phyloP scores from a whole-genome alignment of 306 rosid genomes.

The Prunus armeniaca region DNA sequence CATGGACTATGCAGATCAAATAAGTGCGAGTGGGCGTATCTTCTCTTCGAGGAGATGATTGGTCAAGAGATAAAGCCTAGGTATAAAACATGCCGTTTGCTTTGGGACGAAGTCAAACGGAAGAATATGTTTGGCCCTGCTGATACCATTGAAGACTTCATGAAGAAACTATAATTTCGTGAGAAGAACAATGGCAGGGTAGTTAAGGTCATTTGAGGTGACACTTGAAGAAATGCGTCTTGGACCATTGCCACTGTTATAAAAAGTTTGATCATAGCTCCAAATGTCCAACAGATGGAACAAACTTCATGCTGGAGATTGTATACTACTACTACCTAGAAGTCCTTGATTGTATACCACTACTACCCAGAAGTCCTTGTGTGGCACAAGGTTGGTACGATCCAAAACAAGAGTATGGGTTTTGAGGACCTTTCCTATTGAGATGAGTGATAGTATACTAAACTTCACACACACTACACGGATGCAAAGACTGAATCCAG shows the following conservation, averaged over 20 bases:
- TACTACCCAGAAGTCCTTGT: too few relatives aligned
- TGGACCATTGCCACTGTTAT: neutral
- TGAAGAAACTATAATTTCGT: conserved; percentile 45
- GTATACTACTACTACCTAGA: too few relatives aligned
- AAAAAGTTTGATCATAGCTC: neutral
- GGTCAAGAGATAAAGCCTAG: conserved; percentile 63
- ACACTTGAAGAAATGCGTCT: neutral
- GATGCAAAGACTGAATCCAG: too few relatives aligned
- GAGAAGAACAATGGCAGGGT: neutral
- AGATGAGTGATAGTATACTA: too few relatives aligned
- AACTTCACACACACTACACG: too few relatives aligned
- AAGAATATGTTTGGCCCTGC: conserved; percentile 61
- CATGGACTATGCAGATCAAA: conserved; percentile 77
- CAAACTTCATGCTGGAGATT: too few relatives aligned
- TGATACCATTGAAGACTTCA: conserved; percentile 61
- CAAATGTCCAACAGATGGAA: too few relatives aligned
- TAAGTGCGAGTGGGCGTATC: conserved; percentile 62
- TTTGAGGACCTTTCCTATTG: too few relatives aligned
- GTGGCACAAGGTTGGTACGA: too few relatives aligned
- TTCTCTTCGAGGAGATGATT: conserved; percentile 72
- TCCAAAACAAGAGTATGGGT: too few relatives aligned
- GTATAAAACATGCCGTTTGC: conserved; percentile 64
- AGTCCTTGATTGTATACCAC: too few relatives aligned
- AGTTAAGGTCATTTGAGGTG: neutral
- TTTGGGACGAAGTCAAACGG: conserved; percentile 59